Percentiles rank a stretch among this genome's conserved stretches.
Conservation (phyloP, 176 grass and related monocot species). For the Musa troglodytarum region DNA sequence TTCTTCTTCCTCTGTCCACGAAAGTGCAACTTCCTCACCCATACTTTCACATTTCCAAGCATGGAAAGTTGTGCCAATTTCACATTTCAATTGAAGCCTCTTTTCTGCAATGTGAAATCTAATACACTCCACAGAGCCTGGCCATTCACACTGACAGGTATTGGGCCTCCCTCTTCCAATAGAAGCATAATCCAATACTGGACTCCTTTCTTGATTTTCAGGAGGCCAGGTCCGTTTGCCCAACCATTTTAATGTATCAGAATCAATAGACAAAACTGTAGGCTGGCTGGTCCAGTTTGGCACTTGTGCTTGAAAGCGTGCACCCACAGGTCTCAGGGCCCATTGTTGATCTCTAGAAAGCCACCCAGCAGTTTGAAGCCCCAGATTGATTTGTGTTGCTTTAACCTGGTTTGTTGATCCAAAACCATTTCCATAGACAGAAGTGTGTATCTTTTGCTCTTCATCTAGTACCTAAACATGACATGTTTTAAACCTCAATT, state of each 20-base stretch:
- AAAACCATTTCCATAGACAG: neutral
- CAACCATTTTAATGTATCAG: conserved; percentile 33
- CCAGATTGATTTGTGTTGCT: neutral
- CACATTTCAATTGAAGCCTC: conserved; percentile 39
- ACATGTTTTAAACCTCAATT: neutral
- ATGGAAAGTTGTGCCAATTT: conserved; percentile 33
- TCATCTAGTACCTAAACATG: neutral
- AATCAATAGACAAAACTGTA: conserved; percentile 9
- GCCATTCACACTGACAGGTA: conserved; percentile 27
- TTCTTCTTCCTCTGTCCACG: conserved; percentile 40
- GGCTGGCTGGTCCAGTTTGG: conserved; percentile 39
- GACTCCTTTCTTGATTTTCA: conserved; percentile 12
- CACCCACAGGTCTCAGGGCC: neutral
- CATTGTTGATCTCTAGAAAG: neutral
- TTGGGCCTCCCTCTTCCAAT: conserved; percentile 31
- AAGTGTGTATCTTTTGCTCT: neutral
- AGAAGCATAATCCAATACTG: conserved; percentile 2
- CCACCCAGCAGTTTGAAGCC: neutral
- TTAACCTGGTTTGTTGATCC: neutral
- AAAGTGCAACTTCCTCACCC: conserved; percentile 34
- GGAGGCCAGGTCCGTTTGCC: conserved; percentile 26
- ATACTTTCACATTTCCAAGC: conserved; percentile 25
- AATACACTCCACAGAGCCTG: conserved; percentile 32
- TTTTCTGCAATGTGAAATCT: conserved; percentile 53
- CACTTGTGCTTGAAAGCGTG: conserved; percentile 31